Conservation (phyloP, 2,329 filamentous ascomycete species). For the Pyrenophora graminea region DNA sequence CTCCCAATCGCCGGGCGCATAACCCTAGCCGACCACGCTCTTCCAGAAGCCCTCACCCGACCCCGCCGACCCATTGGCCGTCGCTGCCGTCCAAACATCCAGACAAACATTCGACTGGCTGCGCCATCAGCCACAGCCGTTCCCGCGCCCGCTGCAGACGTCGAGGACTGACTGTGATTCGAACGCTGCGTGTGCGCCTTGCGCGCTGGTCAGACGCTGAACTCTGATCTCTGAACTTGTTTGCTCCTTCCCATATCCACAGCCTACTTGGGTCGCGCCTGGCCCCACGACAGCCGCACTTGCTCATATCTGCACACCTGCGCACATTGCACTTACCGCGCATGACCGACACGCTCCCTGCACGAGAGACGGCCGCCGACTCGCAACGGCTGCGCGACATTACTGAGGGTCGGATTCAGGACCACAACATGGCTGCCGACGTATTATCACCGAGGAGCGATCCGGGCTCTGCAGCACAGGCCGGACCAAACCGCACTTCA, state of each 20-base stretch:
- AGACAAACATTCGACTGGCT: conserved; percentile 25
- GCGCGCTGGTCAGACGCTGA: conserved; percentile 27
- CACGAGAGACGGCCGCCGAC: conserved; percentile 26
- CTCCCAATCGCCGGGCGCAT: conserved; percentile 31
- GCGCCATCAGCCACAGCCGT: conserved; percentile 22
- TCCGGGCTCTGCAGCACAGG: conserved; percentile 34
- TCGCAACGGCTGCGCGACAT: conserved; percentile 36
- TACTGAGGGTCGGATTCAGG: conserved; percentile 23
- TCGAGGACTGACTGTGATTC: conserved; percentile 29
- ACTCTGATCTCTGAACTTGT: conserved; percentile 12
- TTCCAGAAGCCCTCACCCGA: conserved; percentile 36
- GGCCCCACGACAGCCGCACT: conserved; percentile 6
- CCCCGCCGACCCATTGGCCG: conserved; percentile 34
- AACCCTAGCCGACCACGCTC: conserved; percentile 7
- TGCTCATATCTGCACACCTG: conserved; percentile 3
- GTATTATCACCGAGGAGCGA: conserved; percentile 44
- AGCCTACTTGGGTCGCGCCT: conserved; percentile 3
- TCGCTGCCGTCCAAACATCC: conserved; percentile 22
- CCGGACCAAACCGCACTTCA: conserved; percentile 46
- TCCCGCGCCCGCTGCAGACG: conserved; percentile 30
- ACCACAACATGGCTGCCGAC: conserved; percentile 44
- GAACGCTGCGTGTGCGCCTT: conserved; percentile 26
- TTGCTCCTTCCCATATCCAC: conserved; percentile 7
- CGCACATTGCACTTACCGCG: conserved; percentile 27
- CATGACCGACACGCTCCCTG: conserved; percentile 39